Conservation (phyloP, 495 filamentous ascomycete species). For the Darksidea phi region DNA sequence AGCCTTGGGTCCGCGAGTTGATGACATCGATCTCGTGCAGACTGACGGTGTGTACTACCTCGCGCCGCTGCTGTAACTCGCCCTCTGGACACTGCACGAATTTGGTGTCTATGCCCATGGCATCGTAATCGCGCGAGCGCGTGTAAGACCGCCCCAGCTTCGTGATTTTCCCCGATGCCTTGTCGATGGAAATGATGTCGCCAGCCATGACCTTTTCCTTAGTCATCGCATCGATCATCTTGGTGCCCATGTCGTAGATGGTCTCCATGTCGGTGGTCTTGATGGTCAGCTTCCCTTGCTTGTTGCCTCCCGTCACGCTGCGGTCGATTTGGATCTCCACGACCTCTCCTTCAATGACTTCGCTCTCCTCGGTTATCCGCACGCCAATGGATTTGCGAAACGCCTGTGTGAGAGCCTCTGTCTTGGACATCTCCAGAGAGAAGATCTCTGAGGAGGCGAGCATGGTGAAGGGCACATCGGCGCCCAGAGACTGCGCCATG, state of each 20-base stretch:
- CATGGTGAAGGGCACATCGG: constrained; percentile 95
- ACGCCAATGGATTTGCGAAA: constrained; percentile 97
- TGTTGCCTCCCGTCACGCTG: constrained; percentile 91
- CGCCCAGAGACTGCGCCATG: constrained; percentile 91
- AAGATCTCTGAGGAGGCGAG: constrained; percentile 95
- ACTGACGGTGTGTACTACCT: constrained; percentile 93
- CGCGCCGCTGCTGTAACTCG: constrained; percentile 94
- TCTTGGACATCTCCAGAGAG: constrained; percentile 98
- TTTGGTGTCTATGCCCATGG: constrained; percentile 97
- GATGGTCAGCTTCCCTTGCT: constrained; percentile 98
- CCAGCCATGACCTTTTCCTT: constrained; percentile 98
- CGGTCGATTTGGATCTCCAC: constrained; percentile 99
- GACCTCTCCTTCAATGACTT: constrained; percentile 98
- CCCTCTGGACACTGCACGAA: constrained; percentile 98
- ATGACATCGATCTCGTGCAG: constrained; percentile 99
- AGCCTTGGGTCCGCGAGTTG: constrained; percentile 96
- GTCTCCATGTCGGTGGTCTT: constrained; percentile 99
- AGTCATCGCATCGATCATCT: constrained; percentile 99
- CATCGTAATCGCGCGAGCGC: constrained; percentile 94
- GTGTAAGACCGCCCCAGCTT: constrained; percentile 93
- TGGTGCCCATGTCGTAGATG: constrained; percentile 97
- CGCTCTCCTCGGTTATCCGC: constrained; percentile 94
- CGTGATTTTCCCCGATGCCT: constrained; percentile 94
- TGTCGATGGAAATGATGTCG: constrained; percentile 97
- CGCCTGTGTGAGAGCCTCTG: constrained; percentile 93